Evolutionary conservation across 2,329 filamentous ascomycete genomes (phyloP), one percentile per base, ranked within the genome.

Genomic region (Ramularia endophylla): DNA sequence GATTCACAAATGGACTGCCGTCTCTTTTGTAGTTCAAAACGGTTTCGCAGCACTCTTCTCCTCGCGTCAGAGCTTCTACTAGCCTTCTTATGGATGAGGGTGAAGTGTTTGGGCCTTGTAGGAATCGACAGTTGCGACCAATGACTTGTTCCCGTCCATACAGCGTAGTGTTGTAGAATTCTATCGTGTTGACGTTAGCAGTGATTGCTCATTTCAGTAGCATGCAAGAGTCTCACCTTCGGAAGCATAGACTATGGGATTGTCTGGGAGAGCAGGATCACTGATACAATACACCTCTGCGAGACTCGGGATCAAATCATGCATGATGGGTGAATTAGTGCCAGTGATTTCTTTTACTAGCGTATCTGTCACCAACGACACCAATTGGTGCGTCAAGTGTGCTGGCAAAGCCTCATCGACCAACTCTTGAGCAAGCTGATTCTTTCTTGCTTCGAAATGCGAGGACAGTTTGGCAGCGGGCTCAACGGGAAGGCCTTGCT

Each of bases 281-380:
- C 64, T 63, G 5, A 71, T 54, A 41, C 68, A 71, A 44, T 69
- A 71, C 2, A 69, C 65, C 46, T 70, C 67, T 20, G 66, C 68
- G 25, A 71, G 42, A 27, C 63, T 65, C 2, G 62, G 61, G 2
- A 69, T 62, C 30, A 68, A 45, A 30, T 68, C 63, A 8, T 56
- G 55, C 60, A 66, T 65, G 8, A 66, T 47, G 2, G 67, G 64
- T 30, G 60, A 58, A 37, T 56, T 62, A 36, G 62, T 62, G 16
- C 66, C 65, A 5, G 66, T 68, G 29, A 70, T 67, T 45, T 69
- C 65, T 36, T 66, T 66, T 16, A 65, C 62, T 33, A 71, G 53
- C 13, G 57, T 65, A 38, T 69, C 66, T 4, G 66, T 68, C 6
- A 66, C 65, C 3, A 65, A 39, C 30, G 56, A 55, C 3, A 65